Base-by-base conservation (phyloP, 108 stramenopile species). In the Fistulifera pelliculosa region DNA sequence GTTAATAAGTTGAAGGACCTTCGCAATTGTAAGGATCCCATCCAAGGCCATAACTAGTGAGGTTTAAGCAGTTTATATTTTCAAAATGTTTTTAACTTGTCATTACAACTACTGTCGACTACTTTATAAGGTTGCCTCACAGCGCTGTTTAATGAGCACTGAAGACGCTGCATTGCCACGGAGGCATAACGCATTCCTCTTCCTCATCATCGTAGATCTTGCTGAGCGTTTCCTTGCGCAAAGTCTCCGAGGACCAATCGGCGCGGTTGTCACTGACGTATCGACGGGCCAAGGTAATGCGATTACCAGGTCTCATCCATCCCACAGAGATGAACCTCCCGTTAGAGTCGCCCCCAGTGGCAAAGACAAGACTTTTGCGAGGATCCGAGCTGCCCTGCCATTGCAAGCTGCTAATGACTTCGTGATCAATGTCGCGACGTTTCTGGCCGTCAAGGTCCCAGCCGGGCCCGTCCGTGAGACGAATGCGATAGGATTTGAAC, bases 331-430 rank as follows among this genome's bases (percentile, higher is more conserved):
- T 58, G 41, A 82, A 82, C 15, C 51, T 38, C 19, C 76, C 81
- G 56, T 65, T 71, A 40, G 69, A 70, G 53, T 82, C 77, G 0
- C 59, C 56, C 0, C 81, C 81, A 21, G 61, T 48, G 39, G 77
- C 81, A 43, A 76, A 72, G 16, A 75, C 58, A 6, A 79, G 41
- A 41, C 65, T 76, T 18, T 69, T 48, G 19, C 60, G 55, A 54
- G 78, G 65, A 41, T 82, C 72, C 16, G 71, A 61, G 41, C 75
- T 75, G 23, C 81, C 81, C 15, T 58, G 52, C 81, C 81, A 82
- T 1, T 67, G 61, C n/a, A 82, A 40, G 0, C 49, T 65, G 11
- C 58, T 35, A 12, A 64, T 61, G 27, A 77, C 52, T 38, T 82
- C 69, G 43, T 82, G 81, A 15, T 49, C 58, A 27, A 26, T 49